Evolutionary conservation across 176 grass and related monocot species (phyloP).

Genomic region (Musa schizocarpa): DNA sequence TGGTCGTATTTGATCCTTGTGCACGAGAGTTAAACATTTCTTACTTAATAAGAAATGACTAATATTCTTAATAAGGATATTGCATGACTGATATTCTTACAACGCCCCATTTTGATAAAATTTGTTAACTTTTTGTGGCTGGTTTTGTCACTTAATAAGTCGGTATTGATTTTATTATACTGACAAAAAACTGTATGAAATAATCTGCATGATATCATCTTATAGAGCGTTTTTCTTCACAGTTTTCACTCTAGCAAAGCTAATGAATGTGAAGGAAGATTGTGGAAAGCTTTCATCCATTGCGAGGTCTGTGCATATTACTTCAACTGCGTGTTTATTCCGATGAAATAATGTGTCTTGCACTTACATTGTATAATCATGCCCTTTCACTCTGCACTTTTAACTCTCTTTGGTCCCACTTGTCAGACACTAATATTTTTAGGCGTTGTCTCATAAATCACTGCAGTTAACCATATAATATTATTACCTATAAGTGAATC

Average conservation of each 20-base stretch:
- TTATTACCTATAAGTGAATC: constrained; percentile 6
- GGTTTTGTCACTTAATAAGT: too few species aligned
- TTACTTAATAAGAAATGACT: too few species aligned
- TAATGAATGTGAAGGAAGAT: constrained; percentile 92
- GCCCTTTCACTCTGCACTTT: too few species aligned
- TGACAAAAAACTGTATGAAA: not conserved
- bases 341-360: too few species aligned
- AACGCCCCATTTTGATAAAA: not conserved
- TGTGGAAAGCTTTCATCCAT: constrained; percentile 74
- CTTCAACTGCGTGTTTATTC: not conserved
- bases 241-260: constrained; percentile 90
- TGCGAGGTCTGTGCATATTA: constrained; percentile 45
- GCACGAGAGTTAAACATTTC: too few species aligned
- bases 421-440: not conserved
- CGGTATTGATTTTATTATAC: not conserved
- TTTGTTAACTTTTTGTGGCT: not conserved
- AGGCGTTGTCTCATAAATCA: not conserved
- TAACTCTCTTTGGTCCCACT: not conserved
- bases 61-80: not conserved
- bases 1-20: not conserved
- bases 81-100: not conserved
- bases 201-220: not conserved
- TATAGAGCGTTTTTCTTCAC: not conserved
- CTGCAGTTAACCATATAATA: not conserved
- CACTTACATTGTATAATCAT: too few species aligned